These are phyloP conservation scores for Podila clonocystis DNA, from an alignment of 192 early-diverging fungal genomes.

Conservation along the genomic window DNA sequence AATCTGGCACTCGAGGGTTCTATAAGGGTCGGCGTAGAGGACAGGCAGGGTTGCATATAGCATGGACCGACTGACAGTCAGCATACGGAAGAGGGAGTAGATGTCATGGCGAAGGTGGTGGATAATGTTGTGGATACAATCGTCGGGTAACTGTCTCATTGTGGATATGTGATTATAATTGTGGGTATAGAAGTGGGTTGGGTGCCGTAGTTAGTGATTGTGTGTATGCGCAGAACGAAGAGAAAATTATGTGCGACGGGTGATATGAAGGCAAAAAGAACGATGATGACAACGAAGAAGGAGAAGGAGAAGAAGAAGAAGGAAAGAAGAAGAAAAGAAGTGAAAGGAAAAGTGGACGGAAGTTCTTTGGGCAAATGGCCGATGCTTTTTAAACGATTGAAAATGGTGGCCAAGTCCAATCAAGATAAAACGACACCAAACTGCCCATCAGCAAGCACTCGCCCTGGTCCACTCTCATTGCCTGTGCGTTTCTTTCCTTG, in stretches of 20 bases:
- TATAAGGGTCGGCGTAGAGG: slow-evolving; percentile 35
- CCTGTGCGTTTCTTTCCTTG: no score
- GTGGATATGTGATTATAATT: background rate
- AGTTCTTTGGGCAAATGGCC: no score
- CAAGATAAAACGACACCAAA: no score
- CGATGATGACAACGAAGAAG: background rate
- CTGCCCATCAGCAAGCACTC: no score
- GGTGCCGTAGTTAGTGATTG: background rate
- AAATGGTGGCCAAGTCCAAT: no score
- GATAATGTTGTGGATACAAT: slow-evolving; percentile 27
- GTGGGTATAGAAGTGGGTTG: background rate
- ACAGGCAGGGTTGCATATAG: slow-evolving; percentile 17
- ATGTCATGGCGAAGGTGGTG: slow-evolving; percentile 21
- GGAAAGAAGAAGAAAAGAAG: background rate
- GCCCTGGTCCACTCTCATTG: no score
- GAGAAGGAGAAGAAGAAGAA: background rate
- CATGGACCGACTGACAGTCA: slow-evolving; percentile 23
- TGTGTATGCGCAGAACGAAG: background rate
- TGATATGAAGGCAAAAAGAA: background rate
- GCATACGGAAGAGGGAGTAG: slow-evolving; percentile 13
- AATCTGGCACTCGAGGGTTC: slow-evolving; percentile 8
- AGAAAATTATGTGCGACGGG: background rate
- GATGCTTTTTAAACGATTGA: no score
- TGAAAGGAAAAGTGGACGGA: background rate
- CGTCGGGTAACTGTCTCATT: slow-evolving; percentile 13